Percentiles rank a stretch among this genome's conserved stretches.
Conservation (phyloP, 2,329 filamentous ascomycete genomes). For the Diaporthe eres region DNA sequence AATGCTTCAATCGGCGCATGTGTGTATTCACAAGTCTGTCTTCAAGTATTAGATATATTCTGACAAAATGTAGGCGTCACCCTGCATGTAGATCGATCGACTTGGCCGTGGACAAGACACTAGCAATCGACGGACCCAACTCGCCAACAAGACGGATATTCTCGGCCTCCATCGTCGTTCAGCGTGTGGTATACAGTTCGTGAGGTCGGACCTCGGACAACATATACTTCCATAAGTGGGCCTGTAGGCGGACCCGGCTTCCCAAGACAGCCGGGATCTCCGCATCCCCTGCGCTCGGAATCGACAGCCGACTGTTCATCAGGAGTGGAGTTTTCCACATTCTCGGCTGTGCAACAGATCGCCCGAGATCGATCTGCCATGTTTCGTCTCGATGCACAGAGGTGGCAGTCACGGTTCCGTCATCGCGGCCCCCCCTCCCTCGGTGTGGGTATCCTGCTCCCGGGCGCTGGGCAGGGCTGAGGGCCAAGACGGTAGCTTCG, state of each 20-base stretch:
- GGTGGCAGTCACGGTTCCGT: background rate
- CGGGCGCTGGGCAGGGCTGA: conserved; percentile 10
- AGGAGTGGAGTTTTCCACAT: background rate
- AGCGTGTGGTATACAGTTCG: background rate
- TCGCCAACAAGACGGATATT: background rate
- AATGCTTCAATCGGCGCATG: no score
- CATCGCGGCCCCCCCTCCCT: background rate
- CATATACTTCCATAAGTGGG: background rate
- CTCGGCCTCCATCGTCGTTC: background rate
- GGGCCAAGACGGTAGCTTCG: conserved; percentile 2
- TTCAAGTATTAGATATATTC: background rate
- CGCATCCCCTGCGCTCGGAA: background rate
- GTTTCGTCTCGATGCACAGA: conserved; percentile 2
- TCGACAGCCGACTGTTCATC: background rate
- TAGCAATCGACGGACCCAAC: background rate
- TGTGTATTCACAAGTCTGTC: no score
- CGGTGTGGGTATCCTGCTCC: background rate
- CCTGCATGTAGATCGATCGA: background rate
- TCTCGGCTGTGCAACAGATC: background rate
- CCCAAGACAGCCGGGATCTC: background rate
- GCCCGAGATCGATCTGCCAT: conserved; percentile 10
- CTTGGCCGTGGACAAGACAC: background rate
- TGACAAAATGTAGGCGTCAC: background rate
- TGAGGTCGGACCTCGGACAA: conserved; percentile 19
- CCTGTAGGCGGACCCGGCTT: background rate